Evolutionary conservation across 1,284 basidiomycete genomes (phyloP).

Genomic region (Bjerkandera adusta): DNA sequence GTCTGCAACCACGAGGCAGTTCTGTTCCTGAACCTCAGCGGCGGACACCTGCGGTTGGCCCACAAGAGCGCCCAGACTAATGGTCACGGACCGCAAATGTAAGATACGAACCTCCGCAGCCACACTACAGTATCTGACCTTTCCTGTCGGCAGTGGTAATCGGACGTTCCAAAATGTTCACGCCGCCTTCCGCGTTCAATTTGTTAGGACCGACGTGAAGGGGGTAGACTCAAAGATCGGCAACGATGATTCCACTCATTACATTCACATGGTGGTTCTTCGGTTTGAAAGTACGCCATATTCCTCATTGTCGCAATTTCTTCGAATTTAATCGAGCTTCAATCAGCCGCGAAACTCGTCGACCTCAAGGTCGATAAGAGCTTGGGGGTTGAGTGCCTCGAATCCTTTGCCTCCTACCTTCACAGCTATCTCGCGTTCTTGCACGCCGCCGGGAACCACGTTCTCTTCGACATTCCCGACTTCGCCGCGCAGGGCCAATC

Average conservation of each 20-base stretch:
- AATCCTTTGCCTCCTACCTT: conserved; percentile 4
- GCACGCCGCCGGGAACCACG: conserved; percentile 1
- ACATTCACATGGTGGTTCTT: conserved; percentile 26
- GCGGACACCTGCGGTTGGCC: conserved; percentile 19
- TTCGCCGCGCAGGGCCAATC: conserved; percentile 2
- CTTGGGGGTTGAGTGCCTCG: neutral
- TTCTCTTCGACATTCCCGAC: conserved; percentile 9
- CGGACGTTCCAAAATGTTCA: conserved; percentile 8
- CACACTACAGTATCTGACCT: neutral
- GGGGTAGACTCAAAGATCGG: conserved; percentile 23
- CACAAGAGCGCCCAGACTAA: conserved; percentile 10
- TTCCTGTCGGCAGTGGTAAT: neutral
- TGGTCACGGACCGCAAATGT: conserved; percentile 11
- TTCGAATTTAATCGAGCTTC: neutral
- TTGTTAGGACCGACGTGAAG: conserved; percentile 17
- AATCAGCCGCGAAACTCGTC: neutral
- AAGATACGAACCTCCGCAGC: conserved; percentile 1
- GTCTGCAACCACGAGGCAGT: conserved; percentile 29
- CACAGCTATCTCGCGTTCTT: conserved; percentile 5
- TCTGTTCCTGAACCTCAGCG: conserved; percentile 20
- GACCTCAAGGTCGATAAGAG: neutral
- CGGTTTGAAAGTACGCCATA: conserved; percentile 7
- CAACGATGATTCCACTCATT: conserved; percentile 15
- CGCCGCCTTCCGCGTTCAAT: conserved; percentile 23
- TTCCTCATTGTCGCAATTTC: too few species aligned